Percentiles rank a stretch among this genome's conserved stretches.
These are phyloP conservation scores for Lactifluus subvellereus DNA, from an alignment of 768 basidiomycete genomes.

Conservation along the genomic window DNA sequence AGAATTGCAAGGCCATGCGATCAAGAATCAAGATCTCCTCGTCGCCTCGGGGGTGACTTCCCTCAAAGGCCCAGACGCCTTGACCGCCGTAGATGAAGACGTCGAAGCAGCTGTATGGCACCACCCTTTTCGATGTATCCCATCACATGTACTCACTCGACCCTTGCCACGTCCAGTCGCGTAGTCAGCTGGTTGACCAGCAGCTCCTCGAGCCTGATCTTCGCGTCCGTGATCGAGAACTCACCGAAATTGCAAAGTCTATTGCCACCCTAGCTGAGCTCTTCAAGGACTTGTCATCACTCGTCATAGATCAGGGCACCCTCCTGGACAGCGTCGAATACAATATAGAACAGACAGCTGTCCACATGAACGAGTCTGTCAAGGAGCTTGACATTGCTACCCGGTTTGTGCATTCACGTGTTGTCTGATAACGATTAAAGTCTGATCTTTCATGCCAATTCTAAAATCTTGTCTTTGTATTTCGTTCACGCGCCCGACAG, in stretches of 20 bases:
- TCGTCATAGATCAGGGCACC: conserved; percentile 98
- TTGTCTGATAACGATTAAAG: conserved; percentile 14
- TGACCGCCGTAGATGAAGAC: conserved; percentile 87
- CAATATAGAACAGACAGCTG: conserved; percentile 90
- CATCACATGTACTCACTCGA: conserved; percentile 5
- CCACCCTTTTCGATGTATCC: conserved; percentile 1
- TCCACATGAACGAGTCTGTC: conserved; percentile 76
- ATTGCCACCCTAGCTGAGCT: conserved; percentile 90
- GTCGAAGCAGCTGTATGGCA: conserved; percentile 68
- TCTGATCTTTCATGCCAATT: conserved; percentile 11
- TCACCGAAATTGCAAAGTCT: conserved; percentile 85
- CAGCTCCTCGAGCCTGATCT: conserved; percentile 38
- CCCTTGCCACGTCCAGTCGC: conserved; percentile 32
- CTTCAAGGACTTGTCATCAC: conserved; percentile 88
- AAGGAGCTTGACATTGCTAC: conserved; percentile 80
- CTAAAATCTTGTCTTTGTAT: background rate
- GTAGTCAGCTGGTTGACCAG: conserved; percentile 29
- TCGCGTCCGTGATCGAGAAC: conserved; percentile 55
- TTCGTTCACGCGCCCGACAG: conserved; percentile 35
- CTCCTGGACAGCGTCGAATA: conserved; percentile 95
- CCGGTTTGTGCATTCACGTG: conserved; percentile 43
- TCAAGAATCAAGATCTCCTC: conserved; percentile 92
- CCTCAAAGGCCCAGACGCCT: conserved; percentile 72
- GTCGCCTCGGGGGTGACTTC: conserved; percentile 84
- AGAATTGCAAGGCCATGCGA: conserved; percentile 97